Conservation (phyloP, 306 rosid genomes). For the Gynostemma pentaphyllum region DNA sequence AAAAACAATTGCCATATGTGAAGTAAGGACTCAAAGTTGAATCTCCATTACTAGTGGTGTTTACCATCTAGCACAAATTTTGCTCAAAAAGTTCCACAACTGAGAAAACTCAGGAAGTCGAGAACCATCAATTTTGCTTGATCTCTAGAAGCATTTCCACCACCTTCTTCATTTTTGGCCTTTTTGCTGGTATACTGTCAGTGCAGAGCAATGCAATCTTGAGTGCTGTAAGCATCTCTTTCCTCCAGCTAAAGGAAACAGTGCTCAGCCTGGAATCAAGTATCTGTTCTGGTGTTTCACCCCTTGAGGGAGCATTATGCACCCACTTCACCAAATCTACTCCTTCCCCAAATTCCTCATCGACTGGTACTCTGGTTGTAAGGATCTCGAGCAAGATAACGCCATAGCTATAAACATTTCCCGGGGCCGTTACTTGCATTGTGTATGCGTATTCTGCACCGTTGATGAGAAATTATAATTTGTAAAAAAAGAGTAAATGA, state of each 20-base stretch:
- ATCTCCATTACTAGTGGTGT: not conserved
- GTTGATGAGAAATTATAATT: constrained; percentile 7
- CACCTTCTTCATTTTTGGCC: constrained; percentile 91
- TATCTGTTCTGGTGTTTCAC: constrained; percentile 98
- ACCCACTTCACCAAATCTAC: constrained; percentile 98
- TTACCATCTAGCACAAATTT: not conserved
- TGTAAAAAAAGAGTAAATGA: not conserved
- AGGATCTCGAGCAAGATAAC: constrained; percentile 90
- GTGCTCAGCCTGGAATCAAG: constrained; percentile 86
- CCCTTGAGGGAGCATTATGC: constrained; percentile 74
- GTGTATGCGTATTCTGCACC: constrained; percentile 92
- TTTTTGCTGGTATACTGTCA: constrained; percentile 80
- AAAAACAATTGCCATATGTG: not conserved
- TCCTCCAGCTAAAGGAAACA: constrained; percentile 92
- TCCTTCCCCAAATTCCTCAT: constrained; percentile 88
- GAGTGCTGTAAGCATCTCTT: constrained; percentile 95
- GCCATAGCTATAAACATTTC: constrained; percentile 94
- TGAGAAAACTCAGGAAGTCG: not conserved
- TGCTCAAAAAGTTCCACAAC: not conserved
- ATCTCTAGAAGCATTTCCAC: constrained; percentile 95
- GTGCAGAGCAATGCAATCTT: constrained; percentile 96
- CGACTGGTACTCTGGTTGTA: constrained; percentile 76
- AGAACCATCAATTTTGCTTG: constrained; percentile 11
- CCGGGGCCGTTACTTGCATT: constrained; percentile 99
- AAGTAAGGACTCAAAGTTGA: not conserved